phyloP scores from a whole-genome alignment of 331 rosid species.

The Quercus tomentella region DNA sequence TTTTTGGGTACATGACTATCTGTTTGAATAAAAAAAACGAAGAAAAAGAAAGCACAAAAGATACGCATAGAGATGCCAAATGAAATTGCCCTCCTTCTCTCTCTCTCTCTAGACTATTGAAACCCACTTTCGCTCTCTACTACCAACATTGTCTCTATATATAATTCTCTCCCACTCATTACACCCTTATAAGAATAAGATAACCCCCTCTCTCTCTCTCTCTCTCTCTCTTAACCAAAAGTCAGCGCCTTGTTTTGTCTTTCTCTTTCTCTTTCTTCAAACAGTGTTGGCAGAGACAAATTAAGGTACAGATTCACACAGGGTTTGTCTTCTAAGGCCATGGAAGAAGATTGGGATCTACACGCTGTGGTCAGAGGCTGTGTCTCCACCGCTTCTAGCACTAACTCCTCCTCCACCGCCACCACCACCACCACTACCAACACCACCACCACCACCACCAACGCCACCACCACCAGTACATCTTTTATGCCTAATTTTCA shows the following conservation, averaged over 20 bases:
- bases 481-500: slow-evolving; percentile 32
- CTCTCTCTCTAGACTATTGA: slow-evolving; percentile 23
- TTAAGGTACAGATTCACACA: slow-evolving; percentile 35
- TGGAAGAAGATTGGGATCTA: slow-evolving; percentile 92
- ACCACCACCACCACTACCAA: background rate
- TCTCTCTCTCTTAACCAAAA: slow-evolving; percentile 22
- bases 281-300: background rate
- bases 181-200: slow-evolving; percentile 31
- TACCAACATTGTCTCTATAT: slow-evolving; percentile 37
- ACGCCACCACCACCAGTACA: slow-evolving; percentile 1
- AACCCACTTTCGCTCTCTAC: slow-evolving; percentile 36
- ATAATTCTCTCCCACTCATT: slow-evolving; percentile 32
- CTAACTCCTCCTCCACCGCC: background rate
- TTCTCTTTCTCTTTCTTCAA: slow-evolving; percentile 11
- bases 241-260: slow-evolving; percentile 84
- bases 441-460: background rate
- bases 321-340: slow-evolving; percentile 25
- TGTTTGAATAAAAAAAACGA: background rate
- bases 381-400: slow-evolving; percentile 37
- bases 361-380: slow-evolving; percentile 66
- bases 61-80: slow-evolving; percentile 63
- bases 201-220: background rate
- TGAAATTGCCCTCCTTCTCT: slow-evolving; percentile 28
- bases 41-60: background rate
- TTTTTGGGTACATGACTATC: background rate